A percentile compares a stretch with the other conserved stretches of the same genome.
phyloP scores from a whole-genome alignment of 2,329 filamentous ascomycete species.

The Aspergillus sp. region DNA sequence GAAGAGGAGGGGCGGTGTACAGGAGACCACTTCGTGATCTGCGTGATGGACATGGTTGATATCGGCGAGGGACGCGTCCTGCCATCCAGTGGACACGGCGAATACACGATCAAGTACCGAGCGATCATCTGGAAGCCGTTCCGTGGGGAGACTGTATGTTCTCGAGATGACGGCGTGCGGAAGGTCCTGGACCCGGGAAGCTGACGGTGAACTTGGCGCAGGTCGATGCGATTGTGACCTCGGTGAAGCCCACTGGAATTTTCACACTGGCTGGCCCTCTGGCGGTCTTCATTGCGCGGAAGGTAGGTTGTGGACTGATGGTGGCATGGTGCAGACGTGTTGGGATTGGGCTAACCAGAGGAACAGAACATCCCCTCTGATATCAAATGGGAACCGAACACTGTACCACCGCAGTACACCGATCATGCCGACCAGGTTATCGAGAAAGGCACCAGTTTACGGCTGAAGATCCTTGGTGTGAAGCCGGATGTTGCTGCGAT shows the following conservation, averaged over 20 bases:
- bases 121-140: slow-evolving; percentile 98
- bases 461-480: slow-evolving; percentile 90
- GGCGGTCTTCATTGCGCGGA: slow-evolving; percentile 56
- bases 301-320: slow-evolving; percentile 55
- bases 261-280: slow-evolving; percentile 54
- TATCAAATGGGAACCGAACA: slow-evolving; percentile 92
- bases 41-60: slow-evolving; percentile 94
- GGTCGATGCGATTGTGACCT: slow-evolving; percentile 92
- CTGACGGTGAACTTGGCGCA: slow-evolving; percentile 41
- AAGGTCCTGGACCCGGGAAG: slow-evolving; percentile 17
- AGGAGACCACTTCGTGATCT: slow-evolving; percentile 95
- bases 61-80: slow-evolving; percentile 91
- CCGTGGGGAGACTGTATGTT: slow-evolving; percentile 89
- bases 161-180: slow-evolving; percentile 4
- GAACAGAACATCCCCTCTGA: slow-evolving; percentile 69
- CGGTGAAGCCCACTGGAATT: slow-evolving; percentile 85
- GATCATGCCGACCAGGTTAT: slow-evolving; percentile 93
- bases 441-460: slow-evolving; percentile 88
- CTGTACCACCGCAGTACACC: slow-evolving; percentile 93
- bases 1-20: slow-evolving; percentile 96
- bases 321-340: neutral
- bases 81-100: slow-evolving; percentile 84
- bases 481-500: slow-evolving; percentile 91
- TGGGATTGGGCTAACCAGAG: slow-evolving; percentile 13
- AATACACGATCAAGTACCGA: slow-evolving; percentile 92